Percentiles rank a stretch among this genome's conserved stretches.
phyloP scores from a whole-genome alignment of 2,329 filamentous ascomycete species.

The Aspergillus jensenii region DNA sequence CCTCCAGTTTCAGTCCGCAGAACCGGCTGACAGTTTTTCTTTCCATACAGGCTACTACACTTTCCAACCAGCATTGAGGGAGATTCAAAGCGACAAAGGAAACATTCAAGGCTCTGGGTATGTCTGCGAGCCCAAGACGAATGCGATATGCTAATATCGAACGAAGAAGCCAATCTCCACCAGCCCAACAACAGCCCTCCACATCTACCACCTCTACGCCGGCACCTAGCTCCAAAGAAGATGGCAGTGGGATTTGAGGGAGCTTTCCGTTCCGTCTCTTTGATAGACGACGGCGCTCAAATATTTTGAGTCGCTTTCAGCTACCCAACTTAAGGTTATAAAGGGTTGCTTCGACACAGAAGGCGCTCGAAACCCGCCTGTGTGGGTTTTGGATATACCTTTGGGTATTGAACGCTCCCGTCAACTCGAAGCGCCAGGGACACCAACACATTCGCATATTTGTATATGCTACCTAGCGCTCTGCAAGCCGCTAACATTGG shows the following conservation, averaged over 20 bases:
- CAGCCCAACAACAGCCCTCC: background rate
- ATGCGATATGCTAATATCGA: background rate
- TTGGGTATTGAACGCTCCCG: background rate
- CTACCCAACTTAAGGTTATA: too few relatives aligned
- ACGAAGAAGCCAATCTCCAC: background rate
- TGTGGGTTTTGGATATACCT: background rate
- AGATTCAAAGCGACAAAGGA: constrained; percentile 33
- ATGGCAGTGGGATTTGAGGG: background rate
- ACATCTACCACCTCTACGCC: background rate
- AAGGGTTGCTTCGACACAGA: background rate
- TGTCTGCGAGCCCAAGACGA: background rate
- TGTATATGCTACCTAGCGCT: background rate
- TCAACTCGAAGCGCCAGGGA: background rate
- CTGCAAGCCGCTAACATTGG: background rate
- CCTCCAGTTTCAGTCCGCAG: too few relatives aligned
- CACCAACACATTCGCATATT: background rate
- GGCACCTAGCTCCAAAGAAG: background rate
- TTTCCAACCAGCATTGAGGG: constrained; percentile 43
- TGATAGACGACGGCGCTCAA: background rate
- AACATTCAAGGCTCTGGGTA: constrained; percentile 9
- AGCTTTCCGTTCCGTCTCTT: background rate
- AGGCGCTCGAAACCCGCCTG: background rate
- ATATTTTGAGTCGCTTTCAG: background rate
- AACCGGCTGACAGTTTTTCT: background rate
- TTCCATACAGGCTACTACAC: constrained; percentile 40